These are phyloP conservation scores for Xylaria intraflava DNA, from an alignment of 495 filamentous ascomycete genomes.

Conservation along the genomic window DNA sequence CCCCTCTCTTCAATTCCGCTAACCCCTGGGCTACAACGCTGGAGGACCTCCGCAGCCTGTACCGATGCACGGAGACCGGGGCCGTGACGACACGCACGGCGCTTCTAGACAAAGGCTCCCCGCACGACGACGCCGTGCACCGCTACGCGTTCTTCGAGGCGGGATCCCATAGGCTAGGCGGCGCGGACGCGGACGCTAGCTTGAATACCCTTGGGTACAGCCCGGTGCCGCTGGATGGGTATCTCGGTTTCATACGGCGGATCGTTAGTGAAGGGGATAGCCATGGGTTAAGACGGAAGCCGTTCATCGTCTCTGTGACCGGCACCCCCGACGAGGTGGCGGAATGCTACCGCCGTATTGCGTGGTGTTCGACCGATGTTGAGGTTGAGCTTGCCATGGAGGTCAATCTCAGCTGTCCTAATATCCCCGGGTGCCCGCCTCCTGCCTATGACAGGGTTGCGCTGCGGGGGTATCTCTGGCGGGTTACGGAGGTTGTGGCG, in stretches of 20 bases:
- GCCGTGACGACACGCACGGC: constrained; percentile 65
- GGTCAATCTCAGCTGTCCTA: constrained; percentile 68
- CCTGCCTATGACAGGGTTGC: constrained; percentile 52
- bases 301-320: constrained; percentile 65
- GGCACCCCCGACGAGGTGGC: constrained; percentile 47
- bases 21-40: constrained; percentile 61
- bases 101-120: constrained; percentile 48
- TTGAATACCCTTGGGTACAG: constrained; percentile 68
- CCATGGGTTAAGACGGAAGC: constrained; percentile 33
- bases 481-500: constrained; percentile 19
- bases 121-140: constrained; percentile 52
- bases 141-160: constrained; percentile 60
- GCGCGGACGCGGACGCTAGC: constrained; percentile 38
- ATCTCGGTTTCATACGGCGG: constrained; percentile 46
- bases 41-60: constrained; percentile 50
- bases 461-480: constrained; percentile 43
- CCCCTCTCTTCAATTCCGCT: constrained; percentile 64
- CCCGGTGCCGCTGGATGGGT: constrained; percentile 57
- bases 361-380: neutral
- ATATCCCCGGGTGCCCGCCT: constrained; percentile 59
- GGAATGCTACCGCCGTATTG: constrained; percentile 35
- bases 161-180: constrained; percentile 31
- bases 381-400: constrained; percentile 51
- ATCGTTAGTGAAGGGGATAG: constrained; percentile 12
- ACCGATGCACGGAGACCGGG: constrained; percentile 52